Evolutionary conservation across 2,329 filamentous ascomycete species (phyloP), one percentile per base, ranked within the genome.

Genomic region (Aspergillus quadrilineatus): DNA sequence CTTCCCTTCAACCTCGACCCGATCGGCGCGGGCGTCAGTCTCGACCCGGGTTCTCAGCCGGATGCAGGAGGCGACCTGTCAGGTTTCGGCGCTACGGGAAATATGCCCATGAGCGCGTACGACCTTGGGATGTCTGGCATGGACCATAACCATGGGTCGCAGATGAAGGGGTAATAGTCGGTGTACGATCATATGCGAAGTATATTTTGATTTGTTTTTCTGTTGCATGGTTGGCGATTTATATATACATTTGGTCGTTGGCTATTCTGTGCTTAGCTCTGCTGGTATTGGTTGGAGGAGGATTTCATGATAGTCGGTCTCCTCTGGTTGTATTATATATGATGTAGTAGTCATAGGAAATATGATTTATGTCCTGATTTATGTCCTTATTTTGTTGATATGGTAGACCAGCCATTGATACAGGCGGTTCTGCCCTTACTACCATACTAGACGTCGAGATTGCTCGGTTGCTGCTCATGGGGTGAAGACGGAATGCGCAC

Each of bases 1-100:
- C 86, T 96, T 79, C 91, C 92, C 1, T 96, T 96, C 74, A 95
- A 96, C 69, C 85, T 96, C 74, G 89, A 94, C 57, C 89, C 91
- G 4, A 56, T 73, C 15, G 63, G 68, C 22, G 60, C 59, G 8
- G 59, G 58, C 30, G 63, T 56, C 46, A 53, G 43, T 37, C 60
- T 65, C 8, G 62, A 64, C 42, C 51, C 61, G 14, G 50, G 45
- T 12, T 42, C 60, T 4, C 53, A 56, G 1, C 53, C 64, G 4
- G 64, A 59, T 6, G 55, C 36, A 4, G 52, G 48, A 32, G 50
- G 56, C 2, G 64, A 65, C 32, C 60, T 71, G 44, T 58, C 65
- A 10, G 55, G 56, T 17, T 67, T 70, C 26, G 61, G 63, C 3
- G 57, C 55, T 12, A 37, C 62, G 6, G 62, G 58, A 0, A 64